These are phyloP conservation scores for Elasticomyces elasticus DNA, from an alignment of 495 filamentous ascomycete species.

Conservation along the genomic window DNA sequence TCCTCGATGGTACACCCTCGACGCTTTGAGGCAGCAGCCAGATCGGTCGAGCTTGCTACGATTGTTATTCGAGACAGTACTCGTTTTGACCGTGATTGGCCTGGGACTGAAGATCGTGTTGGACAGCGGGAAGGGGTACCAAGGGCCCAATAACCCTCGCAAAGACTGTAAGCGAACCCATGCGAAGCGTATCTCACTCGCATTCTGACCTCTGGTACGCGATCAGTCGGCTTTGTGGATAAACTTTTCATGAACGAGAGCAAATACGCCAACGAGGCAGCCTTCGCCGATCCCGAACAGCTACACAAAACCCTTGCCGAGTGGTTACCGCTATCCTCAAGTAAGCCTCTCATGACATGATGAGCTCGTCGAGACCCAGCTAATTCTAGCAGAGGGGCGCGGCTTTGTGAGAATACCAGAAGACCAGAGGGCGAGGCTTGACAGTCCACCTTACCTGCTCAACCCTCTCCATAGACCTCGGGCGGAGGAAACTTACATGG, in stretches of 20 bases:
- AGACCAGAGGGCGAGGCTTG: slow-evolving; percentile 1
- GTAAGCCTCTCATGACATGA: not conserved
- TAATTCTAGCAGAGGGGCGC: slow-evolving; percentile 9
- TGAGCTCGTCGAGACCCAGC: not conserved
- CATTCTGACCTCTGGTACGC: not conserved
- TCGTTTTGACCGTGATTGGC: not conserved
- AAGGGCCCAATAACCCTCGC: slow-evolving; percentile 4
- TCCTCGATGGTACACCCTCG: not conserved
- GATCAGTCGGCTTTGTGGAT: slow-evolving; percentile 9
- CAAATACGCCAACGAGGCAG: slow-evolving; percentile 11
- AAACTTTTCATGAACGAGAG: slow-evolving; percentile 16
- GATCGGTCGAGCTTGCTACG: not conserved
- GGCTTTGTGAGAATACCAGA: slow-evolving; percentile 13
- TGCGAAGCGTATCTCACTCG: not conserved
- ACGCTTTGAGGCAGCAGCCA: not conserved
- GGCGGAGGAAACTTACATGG: slow-evolving; percentile 6
- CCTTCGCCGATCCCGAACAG: not conserved
- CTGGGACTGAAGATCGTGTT: not conserved
- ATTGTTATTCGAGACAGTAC: not conserved
- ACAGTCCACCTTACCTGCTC: slow-evolving; percentile 13
- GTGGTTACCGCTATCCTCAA: slow-evolving; percentile 16
- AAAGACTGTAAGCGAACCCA: not conserved
- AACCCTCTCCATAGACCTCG: slow-evolving; percentile 5
- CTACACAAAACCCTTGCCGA: not conserved
- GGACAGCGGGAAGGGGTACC: not conserved